Percentiles rank a stretch among this genome's conserved stretches.
Conservation (phyloP, 345 rosid species). For the Barbarea vulgaris region DNA sequence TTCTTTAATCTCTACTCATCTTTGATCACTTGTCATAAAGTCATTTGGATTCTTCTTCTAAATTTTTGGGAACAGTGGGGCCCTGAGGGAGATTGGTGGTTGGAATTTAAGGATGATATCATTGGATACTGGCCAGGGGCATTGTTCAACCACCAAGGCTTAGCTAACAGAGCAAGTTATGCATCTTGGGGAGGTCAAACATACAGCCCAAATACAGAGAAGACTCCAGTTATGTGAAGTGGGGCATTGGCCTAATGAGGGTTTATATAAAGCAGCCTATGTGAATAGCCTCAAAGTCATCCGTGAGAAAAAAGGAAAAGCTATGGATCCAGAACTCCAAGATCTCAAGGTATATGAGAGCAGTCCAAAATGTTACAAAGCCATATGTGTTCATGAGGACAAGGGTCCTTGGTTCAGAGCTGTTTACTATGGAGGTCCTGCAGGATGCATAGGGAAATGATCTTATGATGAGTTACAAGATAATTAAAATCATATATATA, state of each 20-base stretch:
- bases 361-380: slow-evolving; percentile 9
- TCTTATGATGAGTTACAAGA: neutral
- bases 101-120: neutral
- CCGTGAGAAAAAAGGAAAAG: neutral
- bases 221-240: slow-evolving; percentile 30
- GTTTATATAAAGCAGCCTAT: neutral
- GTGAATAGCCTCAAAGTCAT: slow-evolving; percentile 8
- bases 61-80: slow-evolving; percentile 3
- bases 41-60: neutral
- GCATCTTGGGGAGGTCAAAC: slow-evolving; percentile 29
- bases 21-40: neutral
- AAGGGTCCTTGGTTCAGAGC: neutral
- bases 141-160: neutral
- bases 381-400: neutral
- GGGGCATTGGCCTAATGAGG: slow-evolving; percentile 28
- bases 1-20: neutral
- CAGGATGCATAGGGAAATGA: slow-evolving; percentile 20
- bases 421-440: slow-evolving; percentile 28
- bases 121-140: slow-evolving; percentile 37
- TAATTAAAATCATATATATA: too few species aligned
- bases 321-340: neutral
- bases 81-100: slow-evolving; percentile 33
- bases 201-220: neutral
- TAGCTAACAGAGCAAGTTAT: neutral
- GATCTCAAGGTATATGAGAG: neutral